phyloP scores from a whole-genome alignment of 345 rosid species.

The Citrus trifoliata region DNA sequence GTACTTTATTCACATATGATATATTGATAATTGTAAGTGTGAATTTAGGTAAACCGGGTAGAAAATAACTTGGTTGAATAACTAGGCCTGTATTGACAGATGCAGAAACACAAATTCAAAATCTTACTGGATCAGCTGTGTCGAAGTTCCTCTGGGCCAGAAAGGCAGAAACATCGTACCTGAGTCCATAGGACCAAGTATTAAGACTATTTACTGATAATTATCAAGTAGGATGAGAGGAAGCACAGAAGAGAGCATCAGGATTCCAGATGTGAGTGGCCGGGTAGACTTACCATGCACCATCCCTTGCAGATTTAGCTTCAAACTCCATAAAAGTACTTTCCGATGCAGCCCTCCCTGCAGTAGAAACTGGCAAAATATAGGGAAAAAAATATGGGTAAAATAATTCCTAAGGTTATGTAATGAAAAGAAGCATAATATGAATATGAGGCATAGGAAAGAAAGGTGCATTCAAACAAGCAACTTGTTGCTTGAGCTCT shows the following conservation, averaged over 20 bases:
- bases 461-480: background rate
- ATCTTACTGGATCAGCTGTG: slow-evolving; percentile 66
- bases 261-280: slow-evolving; percentile 7
- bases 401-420: slow-evolving; percentile 14
- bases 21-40: background rate
- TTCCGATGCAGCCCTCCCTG: slow-evolving; percentile 61
- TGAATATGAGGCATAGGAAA: background rate
- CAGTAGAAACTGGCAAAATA: slow-evolving; percentile 37
- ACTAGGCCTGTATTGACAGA: background rate
- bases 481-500: background rate
- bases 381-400: background rate
- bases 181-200: slow-evolving; percentile 23
- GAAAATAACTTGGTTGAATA: background rate
- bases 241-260: slow-evolving; percentile 8
- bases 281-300: slow-evolving; percentile 77
- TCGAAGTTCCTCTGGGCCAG: slow-evolving; percentile 73
- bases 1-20: background rate
- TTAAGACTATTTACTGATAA: slow-evolving; percentile 2
- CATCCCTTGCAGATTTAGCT: slow-evolving; percentile 95
- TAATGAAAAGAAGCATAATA: background rate
- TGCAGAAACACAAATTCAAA: background rate
- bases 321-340: slow-evolving; percentile 75
- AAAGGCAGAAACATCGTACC: slow-evolving; percentile 87
- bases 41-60: background rate
- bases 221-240: slow-evolving; percentile 3